Base-by-base conservation (phyloP, 2,329 filamentous ascomycete genomes). In the Alternaria postmessia region DNA sequence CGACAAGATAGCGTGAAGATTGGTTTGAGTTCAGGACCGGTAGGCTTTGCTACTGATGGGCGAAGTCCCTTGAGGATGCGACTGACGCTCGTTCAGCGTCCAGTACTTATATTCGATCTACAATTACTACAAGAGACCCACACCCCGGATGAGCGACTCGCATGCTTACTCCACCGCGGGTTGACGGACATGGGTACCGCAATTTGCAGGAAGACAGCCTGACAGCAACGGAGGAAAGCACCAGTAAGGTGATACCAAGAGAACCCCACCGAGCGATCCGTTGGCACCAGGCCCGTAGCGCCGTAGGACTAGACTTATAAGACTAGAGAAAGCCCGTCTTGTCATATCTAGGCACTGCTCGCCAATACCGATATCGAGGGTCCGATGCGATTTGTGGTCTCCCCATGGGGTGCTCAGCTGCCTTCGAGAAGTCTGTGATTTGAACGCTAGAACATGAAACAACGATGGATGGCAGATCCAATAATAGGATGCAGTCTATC, bases 231-330 rank as follows among this genome's bases (percentile, higher is more conserved):
- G 47, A 32, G 42, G 41, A 49, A 58, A 48, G 60, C 41, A 43
- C 68, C 68, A 71, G 65, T 71, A 51, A 57, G 42, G 54, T 54
- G 20, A 14, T 51, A 62, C 57, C 59, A 62, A 60, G 57, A 57
- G 52, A 39, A 18, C 59, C 43, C 53, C 51, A 59, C 51, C 49
- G 63, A 68, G 68, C 68, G 65, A 66, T 62, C 62, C 59, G 59
- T 55, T 62, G 65, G 67, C 58, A 68, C 58, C 57, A 71, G 67
- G 68, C 52, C 67, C 67, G 68, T 51, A 56, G 64, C 62, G 44
- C 68, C 63, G 66, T 56, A 54, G 63, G 61, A 48, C 62, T 65
- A 67, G 60, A 57, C 57, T 28, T 62, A 55, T 46, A 52, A 54
- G 49, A 41, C 41, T 48, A 59, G 59, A 42, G 18, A 65, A 59